phyloP scores from a whole-genome alignment of 2,329 filamentous ascomycete genomes.

The Aspergillus pseudonomiae region DNA sequence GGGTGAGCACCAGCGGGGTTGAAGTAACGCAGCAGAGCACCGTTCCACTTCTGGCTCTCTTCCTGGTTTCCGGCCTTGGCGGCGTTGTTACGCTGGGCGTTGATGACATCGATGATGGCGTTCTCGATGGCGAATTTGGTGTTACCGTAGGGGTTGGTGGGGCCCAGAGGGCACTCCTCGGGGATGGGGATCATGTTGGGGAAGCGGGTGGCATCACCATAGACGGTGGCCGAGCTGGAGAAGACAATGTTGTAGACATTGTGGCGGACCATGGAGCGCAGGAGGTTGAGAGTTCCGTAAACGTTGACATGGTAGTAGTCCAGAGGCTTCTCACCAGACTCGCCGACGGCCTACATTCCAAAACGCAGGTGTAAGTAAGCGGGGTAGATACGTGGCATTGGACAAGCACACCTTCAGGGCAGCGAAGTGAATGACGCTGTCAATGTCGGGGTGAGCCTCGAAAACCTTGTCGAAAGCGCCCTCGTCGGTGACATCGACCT shows the following conservation, averaged over 20 bases:
- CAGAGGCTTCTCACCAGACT: slow-evolving; percentile 89
- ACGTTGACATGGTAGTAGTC: slow-evolving; percentile 99
- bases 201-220: slow-evolving; percentile 95
- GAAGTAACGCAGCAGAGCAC: slow-evolving; percentile 91
- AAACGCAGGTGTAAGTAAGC: slow-evolving; percentile 3
- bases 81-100: slow-evolving; percentile 79
- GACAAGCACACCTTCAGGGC: slow-evolving; percentile 75
- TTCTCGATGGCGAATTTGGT: slow-evolving; percentile 92
- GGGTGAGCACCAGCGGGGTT: slow-evolving; percentile 96
- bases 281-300: slow-evolving; percentile 82
- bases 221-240: slow-evolving; percentile 96
- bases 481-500: slow-evolving; percentile 87
- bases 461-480: slow-evolving; percentile 84
- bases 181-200: slow-evolving; percentile 99
- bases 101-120: slow-evolving; percentile 88
- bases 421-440: slow-evolving; percentile 98
- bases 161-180: slow-evolving; percentile 91
- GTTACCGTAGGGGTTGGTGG: slow-evolving; percentile 96
- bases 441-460: slow-evolving; percentile 84
- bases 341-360: slow-evolving; percentile 76
- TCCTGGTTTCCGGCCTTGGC: slow-evolving; percentile 74
- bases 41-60: slow-evolving; percentile 82
- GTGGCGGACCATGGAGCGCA: slow-evolving; percentile 84
- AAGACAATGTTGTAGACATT: slow-evolving; percentile 97
- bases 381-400: not conserved